phyloP scores from a whole-genome alignment of 148 eudicot species.

The Cornus suecica region DNA sequence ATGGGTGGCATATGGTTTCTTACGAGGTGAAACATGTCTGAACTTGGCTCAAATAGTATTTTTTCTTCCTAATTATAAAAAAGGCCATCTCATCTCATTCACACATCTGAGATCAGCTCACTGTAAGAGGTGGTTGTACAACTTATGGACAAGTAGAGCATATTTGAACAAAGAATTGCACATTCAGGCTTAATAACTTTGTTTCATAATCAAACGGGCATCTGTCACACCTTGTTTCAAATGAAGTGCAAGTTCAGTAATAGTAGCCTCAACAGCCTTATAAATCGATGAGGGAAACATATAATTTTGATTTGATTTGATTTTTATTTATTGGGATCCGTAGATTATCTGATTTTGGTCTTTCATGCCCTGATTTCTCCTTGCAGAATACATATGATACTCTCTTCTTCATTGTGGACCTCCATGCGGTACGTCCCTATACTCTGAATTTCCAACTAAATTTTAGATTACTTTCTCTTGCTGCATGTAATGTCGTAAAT shows the following conservation, averaged over 20 bases:
- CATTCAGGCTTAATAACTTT: no score
- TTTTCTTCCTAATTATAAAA: neutral
- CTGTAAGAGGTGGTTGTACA: neutral
- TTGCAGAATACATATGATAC: constrained; percentile 87
- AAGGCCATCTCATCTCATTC: neutral
- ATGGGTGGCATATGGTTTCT: neutral
- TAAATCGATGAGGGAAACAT: neutral
- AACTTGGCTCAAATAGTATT: neutral
- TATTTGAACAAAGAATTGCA: neutral
- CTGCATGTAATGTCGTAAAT: constrained; percentile 3
- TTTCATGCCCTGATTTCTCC: constrained; percentile 7
- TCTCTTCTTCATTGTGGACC: constrained; percentile 90
- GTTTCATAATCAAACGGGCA: neutral
- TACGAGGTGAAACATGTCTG: neutral
- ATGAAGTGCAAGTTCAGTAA: neutral
- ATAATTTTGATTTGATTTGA: neutral
- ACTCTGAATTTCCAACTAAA: neutral
- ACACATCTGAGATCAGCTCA: neutral
- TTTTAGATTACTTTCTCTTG: constrained; percentile 7
- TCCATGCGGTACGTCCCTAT: constrained; percentile 81
- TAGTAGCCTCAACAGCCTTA: neutral
- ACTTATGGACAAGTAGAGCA: neutral
- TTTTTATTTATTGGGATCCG: no score
- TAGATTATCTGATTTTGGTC: neutral
- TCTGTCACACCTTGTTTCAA: constrained; percentile 1